These are phyloP conservation scores for Corrigiola litoralis DNA, from an alignment of 179 eudicot genomes.

Conservation along the genomic window DNA sequence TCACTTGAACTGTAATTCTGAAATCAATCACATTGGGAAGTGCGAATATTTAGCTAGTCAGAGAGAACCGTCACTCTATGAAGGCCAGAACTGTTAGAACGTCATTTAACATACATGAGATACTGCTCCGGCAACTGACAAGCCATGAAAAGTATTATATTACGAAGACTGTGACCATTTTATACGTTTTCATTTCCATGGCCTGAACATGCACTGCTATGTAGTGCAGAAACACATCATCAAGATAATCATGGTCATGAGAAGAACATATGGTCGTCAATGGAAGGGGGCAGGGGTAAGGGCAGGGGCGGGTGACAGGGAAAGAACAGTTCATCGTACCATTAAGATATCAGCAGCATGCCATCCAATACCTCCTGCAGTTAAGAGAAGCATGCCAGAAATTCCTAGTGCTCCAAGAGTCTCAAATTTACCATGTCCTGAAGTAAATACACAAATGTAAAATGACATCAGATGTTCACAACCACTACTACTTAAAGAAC, in stretches of 20 bases:
- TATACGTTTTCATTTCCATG: neutral
- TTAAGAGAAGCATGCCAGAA: constrained; percentile 77
- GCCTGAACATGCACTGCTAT: neutral
- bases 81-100: neutral
- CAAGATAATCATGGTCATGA: neutral
- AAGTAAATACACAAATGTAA: constrained; percentile 13
- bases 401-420: constrained; percentile 90
- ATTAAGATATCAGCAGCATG: constrained; percentile 79
- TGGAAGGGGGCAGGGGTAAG: neutral
- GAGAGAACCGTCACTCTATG: neutral
- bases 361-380: constrained; percentile 97
- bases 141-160: neutral
- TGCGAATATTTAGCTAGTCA: neutral
- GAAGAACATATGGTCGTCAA: neutral
- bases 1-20: neutral
- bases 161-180: neutral
- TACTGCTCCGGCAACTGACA: neutral
- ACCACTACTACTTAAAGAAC: too few species aligned
- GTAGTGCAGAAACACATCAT: neutral
- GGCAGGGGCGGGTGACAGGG: neutral
- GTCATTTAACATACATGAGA: neutral
- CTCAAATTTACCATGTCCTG: constrained; percentile 99
- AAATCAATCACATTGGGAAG: too few species aligned
- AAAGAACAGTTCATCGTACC: constrained; percentile 38
- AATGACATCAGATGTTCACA: neutral